Percentiles rank a stretch among this genome's conserved stretches.
phyloP scores from a whole-genome alignment of 192 early-diverging fungal species.

The Backusella luteola region DNA sequence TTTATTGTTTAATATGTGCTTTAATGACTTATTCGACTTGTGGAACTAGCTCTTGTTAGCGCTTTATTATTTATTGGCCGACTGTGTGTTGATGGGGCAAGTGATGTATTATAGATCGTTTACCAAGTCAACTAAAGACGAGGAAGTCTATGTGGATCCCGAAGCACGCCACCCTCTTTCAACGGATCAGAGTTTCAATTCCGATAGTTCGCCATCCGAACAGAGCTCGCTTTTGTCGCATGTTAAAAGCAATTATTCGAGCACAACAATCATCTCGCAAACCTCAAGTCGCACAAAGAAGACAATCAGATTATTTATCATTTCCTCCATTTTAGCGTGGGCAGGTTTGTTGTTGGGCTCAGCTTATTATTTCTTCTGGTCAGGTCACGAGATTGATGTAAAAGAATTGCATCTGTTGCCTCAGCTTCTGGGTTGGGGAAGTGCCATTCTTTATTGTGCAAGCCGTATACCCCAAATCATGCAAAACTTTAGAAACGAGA shows the following conservation, averaged over 20 bases:
- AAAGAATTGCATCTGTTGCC: conserved; percentile 38
- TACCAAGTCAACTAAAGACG: not conserved
- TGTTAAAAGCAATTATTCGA: not conserved
- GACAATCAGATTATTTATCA: conserved; percentile 1
- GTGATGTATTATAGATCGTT: conserved; percentile 55
- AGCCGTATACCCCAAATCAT: conserved; percentile 82
- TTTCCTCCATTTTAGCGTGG: conserved; percentile 5
- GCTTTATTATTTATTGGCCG: conserved; percentile 72
- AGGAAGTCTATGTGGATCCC: not conserved
- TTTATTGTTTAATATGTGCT: conserved; percentile 4
- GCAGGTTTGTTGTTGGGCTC: not conserved
- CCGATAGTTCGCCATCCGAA: not conserved
- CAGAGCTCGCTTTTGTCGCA: not conserved
- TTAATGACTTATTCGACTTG: not conserved
- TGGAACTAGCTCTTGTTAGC: conserved; percentile 43
- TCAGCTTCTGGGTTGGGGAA: conserved; percentile 72
- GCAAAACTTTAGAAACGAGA: conserved; percentile 70
- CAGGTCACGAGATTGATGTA: conserved; percentile 14
- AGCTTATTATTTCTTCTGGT: conserved; percentile 2
- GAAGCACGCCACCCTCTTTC: conserved; percentile 1
- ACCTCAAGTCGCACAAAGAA: not conserved
- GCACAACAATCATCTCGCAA: not conserved
- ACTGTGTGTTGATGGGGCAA: conserved; percentile 62
- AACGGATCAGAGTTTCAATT: not conserved
- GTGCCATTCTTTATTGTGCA: conserved; percentile 67